Conservation (phyloP, 2,329 filamentous ascomycete genomes). For the Scedosporium aurantiacum region DNA sequence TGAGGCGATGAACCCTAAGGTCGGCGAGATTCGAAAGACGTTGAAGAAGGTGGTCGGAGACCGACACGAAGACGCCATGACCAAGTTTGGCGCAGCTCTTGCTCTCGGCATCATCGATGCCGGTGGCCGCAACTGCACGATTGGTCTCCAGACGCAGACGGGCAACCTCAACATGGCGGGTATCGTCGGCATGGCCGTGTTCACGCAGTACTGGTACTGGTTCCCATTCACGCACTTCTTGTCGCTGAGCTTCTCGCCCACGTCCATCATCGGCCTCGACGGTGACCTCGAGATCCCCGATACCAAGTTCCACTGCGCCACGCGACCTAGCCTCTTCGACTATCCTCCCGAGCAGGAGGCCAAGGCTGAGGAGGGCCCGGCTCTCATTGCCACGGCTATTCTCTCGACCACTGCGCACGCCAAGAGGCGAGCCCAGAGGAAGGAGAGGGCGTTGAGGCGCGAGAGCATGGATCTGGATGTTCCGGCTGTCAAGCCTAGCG, state of each 20-base stretch:
- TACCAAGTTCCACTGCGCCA: constrained; percentile 94
- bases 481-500: constrained; percentile 62
- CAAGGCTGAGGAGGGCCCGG: constrained; percentile 85
- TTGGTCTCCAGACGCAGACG: constrained; percentile 92
- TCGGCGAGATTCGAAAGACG: constrained; percentile 79
- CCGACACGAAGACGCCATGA: constrained; percentile 97
- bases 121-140: constrained; percentile 95
- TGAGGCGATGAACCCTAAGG: constrained; percentile 96
- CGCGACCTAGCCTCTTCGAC: constrained; percentile 89
- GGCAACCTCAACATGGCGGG: constrained; percentile 98
- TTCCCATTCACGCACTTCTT: constrained; percentile 98
- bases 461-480: constrained; percentile 91
- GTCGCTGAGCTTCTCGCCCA: constrained; percentile 91
- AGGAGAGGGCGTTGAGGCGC: constrained; percentile 76
- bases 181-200: constrained; percentile 95
- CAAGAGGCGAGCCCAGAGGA: constrained; percentile 86
- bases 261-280: constrained; percentile 88
- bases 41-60: constrained; percentile 90
- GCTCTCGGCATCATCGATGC: constrained; percentile 96
- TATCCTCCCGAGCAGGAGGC: constrained; percentile 95
- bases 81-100: constrained; percentile 91
- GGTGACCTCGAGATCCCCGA: constrained; percentile 85
- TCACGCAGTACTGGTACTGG: constrained; percentile 99
- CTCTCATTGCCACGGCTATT: constrained; percentile 89
- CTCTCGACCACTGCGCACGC: constrained; percentile 95